Percentiles rank a stretch among this genome's conserved stretches.
These are phyloP conservation scores for Penicillium oxalicum DNA, from an alignment of 2,329 filamentous ascomycete species.

Conservation along the genomic window DNA sequence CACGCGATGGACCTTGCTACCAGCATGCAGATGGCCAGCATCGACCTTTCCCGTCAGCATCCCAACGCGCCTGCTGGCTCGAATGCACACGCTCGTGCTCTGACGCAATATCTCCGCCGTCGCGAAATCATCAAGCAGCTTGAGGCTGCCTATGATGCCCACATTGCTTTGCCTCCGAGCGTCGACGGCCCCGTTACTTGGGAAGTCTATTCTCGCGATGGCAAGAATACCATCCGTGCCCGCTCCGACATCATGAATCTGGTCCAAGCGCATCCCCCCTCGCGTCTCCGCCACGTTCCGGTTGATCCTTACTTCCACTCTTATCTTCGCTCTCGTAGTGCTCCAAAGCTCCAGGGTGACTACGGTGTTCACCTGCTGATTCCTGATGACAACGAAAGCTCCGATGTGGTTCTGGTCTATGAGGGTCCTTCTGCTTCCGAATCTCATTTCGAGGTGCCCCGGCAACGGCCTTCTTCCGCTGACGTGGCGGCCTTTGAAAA, in stretches of 20 bases:
- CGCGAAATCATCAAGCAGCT: constrained; percentile 76
- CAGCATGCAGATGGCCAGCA: constrained; percentile 74
- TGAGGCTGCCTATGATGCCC: constrained; percentile 73
- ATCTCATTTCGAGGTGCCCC: constrained; percentile 50
- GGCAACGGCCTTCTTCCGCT: constrained; percentile 49
- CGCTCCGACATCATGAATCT: constrained; percentile 46
- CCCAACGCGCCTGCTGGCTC: constrained; percentile 65
- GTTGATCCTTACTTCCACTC: constrained; percentile 47
- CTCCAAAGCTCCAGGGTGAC: constrained; percentile 35
- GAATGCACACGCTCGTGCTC: constrained; percentile 71
- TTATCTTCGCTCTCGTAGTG: constrained; percentile 38
- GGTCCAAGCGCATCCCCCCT: constrained; percentile 44
- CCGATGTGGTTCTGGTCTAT: constrained; percentile 46
- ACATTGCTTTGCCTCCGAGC: constrained; percentile 72
- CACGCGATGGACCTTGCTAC: constrained; percentile 83
- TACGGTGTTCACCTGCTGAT: constrained; percentile 46
- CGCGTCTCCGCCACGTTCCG: constrained; percentile 40
- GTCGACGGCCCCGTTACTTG: constrained; percentile 65
- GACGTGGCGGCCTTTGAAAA: constrained; percentile 54
- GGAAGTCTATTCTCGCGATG: constrained; percentile 82
- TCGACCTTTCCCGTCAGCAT: constrained; percentile 78
- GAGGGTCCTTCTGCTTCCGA: constrained; percentile 42
- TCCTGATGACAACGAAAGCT: constrained; percentile 40
- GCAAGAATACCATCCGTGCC: constrained; percentile 61
- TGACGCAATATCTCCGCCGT: constrained; percentile 82